Percentiles rank a stretch among this genome's conserved stretches.
Evolutionary conservation across 768 basidiomycete species (phyloP).

Genomic region (Russula virescens): DNA sequence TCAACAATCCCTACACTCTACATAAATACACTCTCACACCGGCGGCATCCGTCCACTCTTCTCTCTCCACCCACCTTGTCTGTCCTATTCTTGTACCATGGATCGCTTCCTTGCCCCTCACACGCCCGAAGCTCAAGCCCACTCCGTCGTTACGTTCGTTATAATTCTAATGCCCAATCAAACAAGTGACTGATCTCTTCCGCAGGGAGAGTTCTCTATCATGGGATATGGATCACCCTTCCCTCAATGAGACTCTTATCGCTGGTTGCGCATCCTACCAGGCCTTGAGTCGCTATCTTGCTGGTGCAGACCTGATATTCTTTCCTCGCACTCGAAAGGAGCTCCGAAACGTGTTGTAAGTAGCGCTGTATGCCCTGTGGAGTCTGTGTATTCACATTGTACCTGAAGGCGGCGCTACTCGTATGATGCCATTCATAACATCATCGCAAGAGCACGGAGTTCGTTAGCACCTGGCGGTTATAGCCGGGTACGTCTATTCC

Average conservation of each 20-base stretch:
- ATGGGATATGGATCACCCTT: constrained; percentile 68
- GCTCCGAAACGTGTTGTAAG: constrained; percentile 68
- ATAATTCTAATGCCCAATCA: background rate
- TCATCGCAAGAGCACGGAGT: constrained; percentile 63
- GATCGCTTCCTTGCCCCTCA: constrained; percentile 70
- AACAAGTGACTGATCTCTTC: constrained; percentile 17
- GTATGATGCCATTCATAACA: constrained; percentile 77
- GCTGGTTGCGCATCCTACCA: constrained; percentile 78
- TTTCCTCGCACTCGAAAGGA: constrained; percentile 58
- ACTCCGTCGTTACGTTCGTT: constrained; percentile 60
- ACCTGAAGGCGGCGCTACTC: constrained; percentile 59
- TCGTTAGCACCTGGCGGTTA: constrained; percentile 55
- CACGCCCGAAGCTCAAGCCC: constrained; percentile 67
- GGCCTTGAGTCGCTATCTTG: constrained; percentile 68
- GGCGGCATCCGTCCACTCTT: background rate
- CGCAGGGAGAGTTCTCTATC: constrained; percentile 57
- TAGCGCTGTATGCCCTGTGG: constrained; percentile 20
- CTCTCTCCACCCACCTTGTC: constrained; percentile 1
- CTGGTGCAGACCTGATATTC: constrained; percentile 65
- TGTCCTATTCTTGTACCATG: constrained; percentile 35
- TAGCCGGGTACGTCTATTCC: constrained; percentile 38
- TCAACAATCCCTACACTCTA: background rate
- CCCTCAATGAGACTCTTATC: constrained; percentile 66
- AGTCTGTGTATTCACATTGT: background rate
- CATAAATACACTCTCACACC: constrained; percentile 8